These are phyloP conservation scores for Aspergillus sp. DNA, from an alignment of 2,329 filamentous ascomycete genomes.

Conservation along the genomic window DNA sequence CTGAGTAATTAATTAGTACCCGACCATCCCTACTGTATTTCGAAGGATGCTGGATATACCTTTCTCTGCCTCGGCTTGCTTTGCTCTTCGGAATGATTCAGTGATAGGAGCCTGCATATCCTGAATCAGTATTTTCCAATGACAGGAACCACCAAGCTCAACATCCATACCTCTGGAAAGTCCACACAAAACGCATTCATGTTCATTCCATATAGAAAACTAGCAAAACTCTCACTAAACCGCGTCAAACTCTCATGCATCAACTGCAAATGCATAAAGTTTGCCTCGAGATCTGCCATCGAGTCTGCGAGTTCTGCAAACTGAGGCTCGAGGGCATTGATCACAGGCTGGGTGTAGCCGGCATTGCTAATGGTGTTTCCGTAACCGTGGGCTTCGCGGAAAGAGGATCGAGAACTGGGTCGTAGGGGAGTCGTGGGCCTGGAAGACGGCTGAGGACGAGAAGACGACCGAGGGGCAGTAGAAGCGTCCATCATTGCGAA, in stretches of 20 bases:
- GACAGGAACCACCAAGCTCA: not conserved
- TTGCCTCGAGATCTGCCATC: constrained; percentile 92
- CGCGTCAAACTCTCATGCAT: constrained; percentile 92
- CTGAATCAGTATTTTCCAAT: constrained; percentile 2
- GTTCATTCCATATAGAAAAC: constrained; percentile 91
- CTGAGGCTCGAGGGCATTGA: constrained; percentile 79
- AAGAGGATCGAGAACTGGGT: constrained; percentile 81
- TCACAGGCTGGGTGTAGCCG: constrained; percentile 52
- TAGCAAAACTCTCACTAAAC: constrained; percentile 94
- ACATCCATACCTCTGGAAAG: constrained; percentile 73
- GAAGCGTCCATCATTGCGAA: constrained; percentile 22
- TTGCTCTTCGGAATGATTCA: constrained; percentile 72
- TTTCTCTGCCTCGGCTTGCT: constrained; percentile 51
- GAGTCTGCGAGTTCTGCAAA: constrained; percentile 92
- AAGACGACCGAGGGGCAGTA: constrained; percentile 47
- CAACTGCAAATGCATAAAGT: constrained; percentile 94
- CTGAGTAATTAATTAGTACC: constrained; percentile 8
- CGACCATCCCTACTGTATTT: not conserved
- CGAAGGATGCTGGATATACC: constrained; percentile 24
- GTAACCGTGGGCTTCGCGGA: constrained; percentile 69
- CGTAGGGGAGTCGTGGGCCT: constrained; percentile 89
- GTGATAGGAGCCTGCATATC: constrained; percentile 65
- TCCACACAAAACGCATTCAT: constrained; percentile 99
- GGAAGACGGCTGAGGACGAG: constrained; percentile 59
- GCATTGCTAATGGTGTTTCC: constrained; percentile 26